Conservation (phyloP, 1,284 basidiomycete species). For the Psilocybe mexicana region DNA sequence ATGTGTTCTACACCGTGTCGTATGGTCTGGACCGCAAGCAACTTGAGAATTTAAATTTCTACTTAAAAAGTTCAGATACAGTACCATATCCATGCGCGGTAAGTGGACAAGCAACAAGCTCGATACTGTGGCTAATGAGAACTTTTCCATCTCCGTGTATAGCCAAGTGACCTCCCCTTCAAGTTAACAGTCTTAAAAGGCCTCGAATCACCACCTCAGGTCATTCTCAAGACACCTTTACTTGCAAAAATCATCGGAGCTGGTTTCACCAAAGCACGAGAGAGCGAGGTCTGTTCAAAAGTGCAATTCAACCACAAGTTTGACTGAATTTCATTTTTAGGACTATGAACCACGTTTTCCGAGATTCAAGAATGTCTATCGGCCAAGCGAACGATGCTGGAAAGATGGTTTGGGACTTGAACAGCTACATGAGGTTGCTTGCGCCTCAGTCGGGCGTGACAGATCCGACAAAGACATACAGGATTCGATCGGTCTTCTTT, state of each 20-base stretch:
- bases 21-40: constrained; percentile 69
- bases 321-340: constrained; percentile 35
- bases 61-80: constrained; percentile 53
- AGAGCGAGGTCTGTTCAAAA: constrained; percentile 48
- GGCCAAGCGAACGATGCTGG: constrained; percentile 63
- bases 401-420: constrained; percentile 49
- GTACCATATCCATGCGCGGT: constrained; percentile 26
- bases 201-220: constrained; percentile 49
- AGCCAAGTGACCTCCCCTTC: constrained; percentile 43
- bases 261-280: constrained; percentile 70
- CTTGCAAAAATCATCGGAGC: constrained; percentile 79
- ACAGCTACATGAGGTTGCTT: constrained; percentile 53
- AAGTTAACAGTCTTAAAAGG: constrained; percentile 49
- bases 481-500: constrained; percentile 41
- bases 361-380: constrained; percentile 68
- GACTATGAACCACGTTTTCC: constrained; percentile 85
- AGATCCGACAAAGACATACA: constrained; percentile 36
- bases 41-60: constrained; percentile 71
- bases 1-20: constrained; percentile 71
- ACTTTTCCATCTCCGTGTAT: not conserved
- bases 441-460: constrained; percentile 51
- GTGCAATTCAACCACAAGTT: constrained; percentile 2
- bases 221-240: constrained; percentile 64
- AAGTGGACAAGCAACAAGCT: not conserved
- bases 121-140: not conserved